Percentiles rank a stretch among this genome's conserved stretches.
These are phyloP conservation scores for Trametes gibbosa DNA, from an alignment of 768 basidiomycete species.

Conservation along the genomic window DNA sequence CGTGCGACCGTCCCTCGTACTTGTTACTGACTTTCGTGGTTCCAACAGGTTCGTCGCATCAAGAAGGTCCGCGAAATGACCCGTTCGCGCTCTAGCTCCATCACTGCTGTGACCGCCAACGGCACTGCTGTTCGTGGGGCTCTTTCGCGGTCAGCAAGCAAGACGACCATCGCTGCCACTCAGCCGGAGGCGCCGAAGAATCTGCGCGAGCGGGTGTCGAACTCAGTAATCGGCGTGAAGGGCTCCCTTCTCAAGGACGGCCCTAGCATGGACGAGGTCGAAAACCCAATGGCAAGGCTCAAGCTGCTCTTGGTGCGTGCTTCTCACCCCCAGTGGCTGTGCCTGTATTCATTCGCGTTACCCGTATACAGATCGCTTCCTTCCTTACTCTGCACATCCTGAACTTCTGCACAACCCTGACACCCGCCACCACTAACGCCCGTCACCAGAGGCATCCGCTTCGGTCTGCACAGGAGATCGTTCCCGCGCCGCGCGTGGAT, in stretches of 20 bases:
- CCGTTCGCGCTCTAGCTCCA: constrained; percentile 32
- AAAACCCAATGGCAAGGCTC: constrained; percentile 82
- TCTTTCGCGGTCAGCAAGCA: constrained; percentile 22
- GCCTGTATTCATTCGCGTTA: background rate
- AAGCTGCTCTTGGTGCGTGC: constrained; percentile 78
- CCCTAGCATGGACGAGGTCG: constrained; percentile 44
- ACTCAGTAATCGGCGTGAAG: constrained; percentile 44
- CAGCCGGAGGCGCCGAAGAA: constrained; percentile 18
- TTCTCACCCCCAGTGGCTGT: background rate
- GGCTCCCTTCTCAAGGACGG: constrained; percentile 48
- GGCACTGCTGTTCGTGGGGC: constrained; percentile 26
- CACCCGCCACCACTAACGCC: constrained; percentile 56
- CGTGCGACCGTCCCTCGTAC: background rate
- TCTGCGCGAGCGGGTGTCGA: constrained; percentile 29
- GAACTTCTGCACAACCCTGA: constrained; percentile 90
- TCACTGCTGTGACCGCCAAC: constrained; percentile 19
- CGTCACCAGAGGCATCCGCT: constrained; percentile 38
- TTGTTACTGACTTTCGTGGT: background rate
- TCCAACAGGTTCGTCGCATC: constrained; percentile 63
- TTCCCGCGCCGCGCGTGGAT: constrained; percentile 57
- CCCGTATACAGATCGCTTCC: constrained; percentile 62
- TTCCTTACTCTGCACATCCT: constrained; percentile 91
- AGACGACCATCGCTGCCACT: background rate
- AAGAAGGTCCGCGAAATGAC: constrained; percentile 55
- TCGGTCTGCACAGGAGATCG: constrained; percentile 24